These are phyloP conservation scores for Tremella yokohamensis DNA, from an alignment of 768 basidiomycete species.

Conservation along the genomic window DNA sequence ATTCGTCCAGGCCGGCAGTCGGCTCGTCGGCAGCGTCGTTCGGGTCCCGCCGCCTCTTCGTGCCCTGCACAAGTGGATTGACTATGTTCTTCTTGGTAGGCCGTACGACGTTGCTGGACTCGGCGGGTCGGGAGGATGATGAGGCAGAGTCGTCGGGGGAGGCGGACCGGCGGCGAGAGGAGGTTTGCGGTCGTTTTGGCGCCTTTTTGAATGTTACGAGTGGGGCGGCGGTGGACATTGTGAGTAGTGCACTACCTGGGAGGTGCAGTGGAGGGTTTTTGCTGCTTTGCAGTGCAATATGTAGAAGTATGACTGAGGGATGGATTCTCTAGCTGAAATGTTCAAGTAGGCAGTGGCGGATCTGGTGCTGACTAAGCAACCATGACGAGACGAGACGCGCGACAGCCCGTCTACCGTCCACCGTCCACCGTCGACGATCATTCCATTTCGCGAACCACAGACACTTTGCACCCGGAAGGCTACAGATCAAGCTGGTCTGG, in stretches of 20 bases:
- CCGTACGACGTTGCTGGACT: constrained; percentile 59
- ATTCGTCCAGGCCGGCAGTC: constrained; percentile 51
- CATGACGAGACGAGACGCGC: too few relatives aligned
- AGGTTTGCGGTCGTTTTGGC: constrained; percentile 69
- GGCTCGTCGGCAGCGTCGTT: constrained; percentile 54
- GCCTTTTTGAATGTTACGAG: constrained; percentile 84
- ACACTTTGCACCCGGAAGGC: too few relatives aligned
- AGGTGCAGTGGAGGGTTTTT: too few relatives aligned
- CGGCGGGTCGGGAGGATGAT: constrained; percentile 11
- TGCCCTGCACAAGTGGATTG: constrained; percentile 74
- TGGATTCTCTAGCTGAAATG: neutral
- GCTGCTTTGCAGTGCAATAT: too few relatives aligned
- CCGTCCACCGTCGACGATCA: too few relatives aligned
- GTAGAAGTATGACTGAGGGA: too few relatives aligned
- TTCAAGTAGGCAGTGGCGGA: neutral
- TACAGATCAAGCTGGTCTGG: too few relatives aligned
- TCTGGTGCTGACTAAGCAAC: constrained; percentile 19
- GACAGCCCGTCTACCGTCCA: too few relatives aligned
- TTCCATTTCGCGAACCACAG: too few relatives aligned
- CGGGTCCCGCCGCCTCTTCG: constrained; percentile 62
- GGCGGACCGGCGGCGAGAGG: constrained; percentile 65
- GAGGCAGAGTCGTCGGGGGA: constrained; percentile 57
- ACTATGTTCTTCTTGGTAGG: constrained; percentile 66
- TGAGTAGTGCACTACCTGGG: too few relatives aligned
- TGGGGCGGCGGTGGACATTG: constrained; percentile 17